phyloP scores from a whole-genome alignment of 2,329 filamentous ascomycete species.

The Zasmidium angulare region DNA sequence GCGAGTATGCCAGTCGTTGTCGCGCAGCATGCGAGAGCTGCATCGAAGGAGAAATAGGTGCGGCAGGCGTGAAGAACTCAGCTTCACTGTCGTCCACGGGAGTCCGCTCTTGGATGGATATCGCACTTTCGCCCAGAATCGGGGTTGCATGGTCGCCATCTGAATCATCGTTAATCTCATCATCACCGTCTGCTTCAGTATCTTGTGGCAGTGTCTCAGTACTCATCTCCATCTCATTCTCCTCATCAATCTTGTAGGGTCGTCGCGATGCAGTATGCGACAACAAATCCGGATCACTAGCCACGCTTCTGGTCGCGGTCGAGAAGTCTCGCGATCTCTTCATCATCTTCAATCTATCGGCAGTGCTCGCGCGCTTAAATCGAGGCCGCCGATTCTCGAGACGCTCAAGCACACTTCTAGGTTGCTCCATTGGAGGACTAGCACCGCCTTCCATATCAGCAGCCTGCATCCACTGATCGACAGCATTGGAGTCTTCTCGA shows the following conservation, averaged over 20 bases:
- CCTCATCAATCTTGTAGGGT: constrained; percentile 45
- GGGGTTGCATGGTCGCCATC: constrained; percentile 47
- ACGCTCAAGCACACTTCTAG: constrained; percentile 57
- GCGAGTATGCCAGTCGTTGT: constrained; percentile 26
- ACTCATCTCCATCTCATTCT: constrained; percentile 39
- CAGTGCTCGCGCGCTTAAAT: constrained; percentile 52
- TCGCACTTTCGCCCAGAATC: constrained; percentile 31
- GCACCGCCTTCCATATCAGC: constrained; percentile 57
- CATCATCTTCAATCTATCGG: constrained; percentile 29
- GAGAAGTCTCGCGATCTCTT: constrained; percentile 48
- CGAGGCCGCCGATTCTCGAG: constrained; percentile 56
- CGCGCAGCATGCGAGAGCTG: constrained; percentile 27
- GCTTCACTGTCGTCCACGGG: constrained; percentile 35
- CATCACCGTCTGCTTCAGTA: constrained; percentile 83
- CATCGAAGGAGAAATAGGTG: constrained; percentile 20
- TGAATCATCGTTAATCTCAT: constrained; percentile 79
- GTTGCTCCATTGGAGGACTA: constrained; percentile 61
- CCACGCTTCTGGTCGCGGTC: constrained; percentile 52
- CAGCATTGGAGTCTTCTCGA: constrained; percentile 76
- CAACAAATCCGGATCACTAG: constrained; percentile 55
- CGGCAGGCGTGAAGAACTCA: constrained; percentile 45
- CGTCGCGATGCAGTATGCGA: constrained; percentile 38
- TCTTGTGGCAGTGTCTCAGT: constrained; percentile 54
- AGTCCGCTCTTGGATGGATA: constrained; percentile 32
- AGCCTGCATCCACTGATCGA: constrained; percentile 85